Percentiles rank a stretch among this genome's conserved stretches.
phyloP scores from a whole-genome alignment of 164 flowering plant species.

The Saururus chinensis region DNA sequence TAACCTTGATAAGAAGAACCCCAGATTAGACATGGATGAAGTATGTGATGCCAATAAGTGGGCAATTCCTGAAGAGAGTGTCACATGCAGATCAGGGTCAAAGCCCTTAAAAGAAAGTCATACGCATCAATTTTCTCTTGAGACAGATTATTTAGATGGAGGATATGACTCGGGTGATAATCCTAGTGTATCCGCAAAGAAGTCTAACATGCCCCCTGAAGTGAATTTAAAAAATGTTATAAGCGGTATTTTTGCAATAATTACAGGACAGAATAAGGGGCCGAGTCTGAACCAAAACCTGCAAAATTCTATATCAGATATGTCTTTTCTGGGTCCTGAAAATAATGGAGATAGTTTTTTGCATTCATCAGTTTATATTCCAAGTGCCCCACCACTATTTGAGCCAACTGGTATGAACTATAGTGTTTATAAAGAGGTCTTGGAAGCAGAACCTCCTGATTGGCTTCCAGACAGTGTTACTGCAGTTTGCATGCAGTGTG shows the following conservation, averaged over 20 bases:
- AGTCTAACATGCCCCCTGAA: conserved; percentile 34
- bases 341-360: conserved; percentile 75
- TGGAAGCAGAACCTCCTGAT: conserved; percentile 89
- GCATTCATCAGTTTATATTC: conserved; percentile 73
- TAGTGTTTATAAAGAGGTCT: conserved; percentile 54
- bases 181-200: conserved; percentile 6
- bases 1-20: conserved; percentile 29
- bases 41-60: conserved; percentile 28
- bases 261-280: conserved; percentile 53
- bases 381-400: conserved; percentile 95
- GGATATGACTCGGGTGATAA: conserved; percentile 50
- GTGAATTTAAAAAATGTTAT: conserved; percentile 80
- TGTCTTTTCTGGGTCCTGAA: conserved; percentile 60
- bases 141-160: conserved; percentile 41
- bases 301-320: conserved; percentile 32
- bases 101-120: conserved; percentile 26
- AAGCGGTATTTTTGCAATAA: conserved; percentile 65
- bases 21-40: conserved; percentile 20
- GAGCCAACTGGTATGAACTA: conserved; percentile 44
- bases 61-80: conserved; percentile 20
- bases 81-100: conserved; percentile 9
- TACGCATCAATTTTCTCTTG: conserved; percentile 22
- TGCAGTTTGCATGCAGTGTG: conserved; percentile 72
- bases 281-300: conserved; percentile 7
- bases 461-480: conserved; percentile 90